A percentile compares a stretch with the other conserved stretches of the same genome.
Evolutionary conservation across 2,329 filamentous ascomycete species (phyloP).

Genomic region (Pyrenophora graminea): DNA sequence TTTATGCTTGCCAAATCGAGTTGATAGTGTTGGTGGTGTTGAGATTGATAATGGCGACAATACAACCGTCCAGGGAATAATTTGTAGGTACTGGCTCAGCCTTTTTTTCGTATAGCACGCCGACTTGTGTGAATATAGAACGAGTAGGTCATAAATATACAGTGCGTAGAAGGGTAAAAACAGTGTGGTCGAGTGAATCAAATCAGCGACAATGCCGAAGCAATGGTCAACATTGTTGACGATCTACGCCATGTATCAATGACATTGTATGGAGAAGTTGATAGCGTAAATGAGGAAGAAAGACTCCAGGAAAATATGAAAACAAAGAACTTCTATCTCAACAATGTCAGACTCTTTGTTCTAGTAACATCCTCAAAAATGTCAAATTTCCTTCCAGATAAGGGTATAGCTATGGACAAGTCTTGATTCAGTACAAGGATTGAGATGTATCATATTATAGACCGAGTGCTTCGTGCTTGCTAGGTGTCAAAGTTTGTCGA

Average conservation of each 20-base stretch:
- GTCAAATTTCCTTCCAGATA: neutral
- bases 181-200: neutral
- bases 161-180: neutral
- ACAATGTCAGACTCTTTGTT: conserved; percentile 4
- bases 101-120: too few relatives aligned
- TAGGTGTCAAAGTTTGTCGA: neutral
- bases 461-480: neutral
- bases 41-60: too few relatives aligned
- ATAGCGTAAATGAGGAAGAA: neutral
- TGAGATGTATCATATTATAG: neutral
- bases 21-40: too few relatives aligned
- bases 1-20: neutral
- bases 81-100: too few relatives aligned
- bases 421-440: neutral
- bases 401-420: too few relatives aligned
- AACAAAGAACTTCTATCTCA: neutral
- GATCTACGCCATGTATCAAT: neutral
- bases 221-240: neutral
- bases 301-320: neutral
- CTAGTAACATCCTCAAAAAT: neutral
- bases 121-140: too few relatives aligned
- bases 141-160: neutral
- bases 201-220: neutral
- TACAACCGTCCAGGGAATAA: too few relatives aligned
- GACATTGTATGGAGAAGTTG: neutral